Evolutionary conservation across 2,329 filamentous ascomycete species (phyloP), one percentile per base, ranked within the genome.

Genomic region (Parascedosporium putredinis): DNA sequence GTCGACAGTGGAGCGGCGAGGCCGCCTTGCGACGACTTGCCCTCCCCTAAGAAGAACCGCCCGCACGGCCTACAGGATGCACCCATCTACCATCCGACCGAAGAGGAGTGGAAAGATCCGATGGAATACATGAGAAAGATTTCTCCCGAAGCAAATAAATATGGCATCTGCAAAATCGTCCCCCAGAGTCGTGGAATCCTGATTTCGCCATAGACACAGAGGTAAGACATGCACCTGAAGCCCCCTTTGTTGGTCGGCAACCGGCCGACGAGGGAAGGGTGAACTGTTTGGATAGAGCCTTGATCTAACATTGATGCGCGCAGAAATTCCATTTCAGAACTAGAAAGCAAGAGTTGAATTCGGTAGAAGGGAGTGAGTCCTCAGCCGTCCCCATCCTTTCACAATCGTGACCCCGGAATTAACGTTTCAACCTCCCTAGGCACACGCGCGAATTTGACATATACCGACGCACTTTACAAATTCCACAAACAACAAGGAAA

Each of bases 301-400:
- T 51, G 33, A 56, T 62, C 52, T 54, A 48, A 58, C 51, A 36
- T 10, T 20, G 22, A 14, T 12, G 27, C 27, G 27, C 27, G 20
- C 47, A 96, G 90, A 87, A 83, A 67, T 98, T 98, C 61, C 93
- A 98, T 66, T 98, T 98, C 63, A 83, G 89, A 56, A 98, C 93
- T 12, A 81, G 93, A 63, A 89, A 94, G 64, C 93, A 98, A 66
- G 91, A 97, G 67, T 74, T 98, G 54, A 98, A 98, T 67, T 95
- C 90, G 14, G 88, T 97, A 45, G 93, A 98, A 84, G 93, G 93
- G 75, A 93, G 89, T 94, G 79, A 68, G 81, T 75, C 55, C 55
- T n/a, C n/a, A n/a, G n/a, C n/a, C n/a, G 33, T 23, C 16, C n/a
- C 22, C 20, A 6, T 44, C 12, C 14, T 42, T 34, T 9, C 12